Conservation (phyloP, 371 early-diverging fungal genomes). For the Mucor ambiguus region DNA sequence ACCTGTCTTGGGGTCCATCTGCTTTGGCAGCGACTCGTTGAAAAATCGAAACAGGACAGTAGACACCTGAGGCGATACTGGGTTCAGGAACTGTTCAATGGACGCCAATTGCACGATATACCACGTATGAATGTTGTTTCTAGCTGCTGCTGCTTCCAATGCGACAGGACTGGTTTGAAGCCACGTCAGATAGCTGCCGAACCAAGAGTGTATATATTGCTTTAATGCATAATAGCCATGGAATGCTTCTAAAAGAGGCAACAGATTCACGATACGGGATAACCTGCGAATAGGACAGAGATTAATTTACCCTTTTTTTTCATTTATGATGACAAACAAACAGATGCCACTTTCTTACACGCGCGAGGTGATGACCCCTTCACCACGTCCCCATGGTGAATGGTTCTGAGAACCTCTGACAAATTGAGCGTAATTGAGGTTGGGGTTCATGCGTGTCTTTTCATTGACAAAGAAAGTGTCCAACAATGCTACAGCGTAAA, state of each 20-base stretch:
- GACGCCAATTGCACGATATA: conserved; percentile 35
- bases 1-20: conserved; percentile 33
- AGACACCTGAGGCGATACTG: conserved; percentile 8
- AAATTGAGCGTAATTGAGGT: conserved; percentile 44
- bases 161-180: conserved; percentile 30
- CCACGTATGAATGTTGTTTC: conserved; percentile 45
- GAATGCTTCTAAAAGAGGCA: conserved; percentile 29
- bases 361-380: conserved; percentile 44
- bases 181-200: conserved; percentile 33
- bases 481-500: conserved; percentile 33
- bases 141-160: conserved; percentile 22
- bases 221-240: conserved; percentile 19
- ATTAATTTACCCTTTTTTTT: conserved; percentile 3
- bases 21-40: conserved; percentile 21
- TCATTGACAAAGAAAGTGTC: conserved; percentile 38
- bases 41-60: conserved; percentile 14
- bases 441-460: conserved; percentile 43
- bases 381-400: conserved; percentile 33
- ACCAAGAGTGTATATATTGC: conserved; percentile 29
- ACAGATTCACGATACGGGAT: conserved; percentile 35
- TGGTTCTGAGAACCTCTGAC: conserved; percentile 38
- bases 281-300: conserved; percentile 19
- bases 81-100: conserved; percentile 30
- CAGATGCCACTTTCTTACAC: conserved; percentile 21
- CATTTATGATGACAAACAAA: not conserved